Conservation (phyloP, 1,284 basidiomycete genomes). For the Rhodotorula sp. region DNA sequence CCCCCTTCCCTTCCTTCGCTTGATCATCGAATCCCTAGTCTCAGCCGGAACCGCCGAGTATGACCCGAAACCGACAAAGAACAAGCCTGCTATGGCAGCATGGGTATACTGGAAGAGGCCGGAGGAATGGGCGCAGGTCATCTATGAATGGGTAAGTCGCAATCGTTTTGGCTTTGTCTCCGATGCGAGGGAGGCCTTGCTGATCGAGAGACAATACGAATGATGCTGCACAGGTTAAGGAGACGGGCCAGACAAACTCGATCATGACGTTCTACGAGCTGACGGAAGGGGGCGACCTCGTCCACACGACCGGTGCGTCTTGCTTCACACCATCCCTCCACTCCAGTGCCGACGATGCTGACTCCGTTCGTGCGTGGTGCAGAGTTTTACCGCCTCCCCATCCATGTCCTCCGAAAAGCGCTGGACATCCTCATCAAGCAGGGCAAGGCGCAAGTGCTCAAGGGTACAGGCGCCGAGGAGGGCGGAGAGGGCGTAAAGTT, state of each 20-base stretch:
- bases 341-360: neutral
- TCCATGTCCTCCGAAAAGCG: constrained; percentile 51
- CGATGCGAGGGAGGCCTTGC: too few species aligned
- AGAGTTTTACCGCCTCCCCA: constrained; percentile 55
- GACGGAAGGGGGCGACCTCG: constrained; percentile 53
- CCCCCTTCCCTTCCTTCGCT: constrained; percentile 12
- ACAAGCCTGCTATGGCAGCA: constrained; percentile 42
- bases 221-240: constrained; percentile 48
- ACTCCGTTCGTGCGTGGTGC: neutral
- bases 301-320: constrained; percentile 48
- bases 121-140: constrained; percentile 56
- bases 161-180: neutral
- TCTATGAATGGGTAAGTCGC: constrained; percentile 57
- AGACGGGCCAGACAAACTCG: constrained; percentile 54
- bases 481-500: constrained; percentile 55
- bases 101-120: constrained; percentile 57
- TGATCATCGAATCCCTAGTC: constrained; percentile 7
- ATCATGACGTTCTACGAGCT: constrained; percentile 60
- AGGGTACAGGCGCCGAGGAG: constrained; percentile 51
- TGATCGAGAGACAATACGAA: neutral
- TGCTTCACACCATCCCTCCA: neutral
- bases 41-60: constrained; percentile 46
- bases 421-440: constrained; percentile 54
- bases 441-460: constrained; percentile 56
- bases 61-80: constrained; percentile 41